phyloP scores from a whole-genome alignment of 2,329 filamentous ascomycete species.

The Paracoccidioides brasiliensis region DNA sequence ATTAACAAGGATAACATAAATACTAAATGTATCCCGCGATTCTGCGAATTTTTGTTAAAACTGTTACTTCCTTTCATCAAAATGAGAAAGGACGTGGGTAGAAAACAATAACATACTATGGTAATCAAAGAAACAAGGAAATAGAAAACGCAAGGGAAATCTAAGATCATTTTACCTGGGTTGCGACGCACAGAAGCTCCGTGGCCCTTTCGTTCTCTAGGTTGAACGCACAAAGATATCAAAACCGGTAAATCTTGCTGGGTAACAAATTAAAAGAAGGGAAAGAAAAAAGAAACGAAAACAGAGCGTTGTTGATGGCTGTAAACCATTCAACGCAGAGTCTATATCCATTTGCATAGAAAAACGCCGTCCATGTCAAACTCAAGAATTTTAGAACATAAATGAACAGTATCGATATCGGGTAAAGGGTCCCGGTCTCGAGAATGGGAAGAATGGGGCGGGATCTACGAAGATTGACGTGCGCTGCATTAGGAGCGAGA shows the following conservation, averaged over 20 bases:
- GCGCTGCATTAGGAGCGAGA: neutral
- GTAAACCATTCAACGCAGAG: neutral
- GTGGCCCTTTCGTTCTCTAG: neutral
- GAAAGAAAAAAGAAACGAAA: neutral
- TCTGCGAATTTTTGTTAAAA: no score
- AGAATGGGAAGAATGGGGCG: neutral
- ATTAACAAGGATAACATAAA: no score
- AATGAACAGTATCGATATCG: slow-evolving; percentile 1
- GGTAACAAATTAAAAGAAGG: neutral
- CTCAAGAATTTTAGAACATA: neutral
- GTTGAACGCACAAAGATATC: neutral
- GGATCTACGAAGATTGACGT: neutral
- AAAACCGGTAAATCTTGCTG: neutral
- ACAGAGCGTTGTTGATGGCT: neutral
- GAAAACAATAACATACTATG: no score
- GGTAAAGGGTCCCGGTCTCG: neutral
- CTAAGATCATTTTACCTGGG: neutral
- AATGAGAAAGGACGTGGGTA: no score
- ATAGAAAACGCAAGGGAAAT: neutral
- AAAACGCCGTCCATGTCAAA: slow-evolving; percentile 2
- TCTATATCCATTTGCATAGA: neutral
- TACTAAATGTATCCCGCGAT: no score
- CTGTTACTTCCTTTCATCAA: no score
- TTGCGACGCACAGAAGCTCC: neutral
- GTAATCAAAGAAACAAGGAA: neutral